phyloP scores from a whole-genome alignment of 306 rosid species.

The Acmispon strigosus region DNA sequence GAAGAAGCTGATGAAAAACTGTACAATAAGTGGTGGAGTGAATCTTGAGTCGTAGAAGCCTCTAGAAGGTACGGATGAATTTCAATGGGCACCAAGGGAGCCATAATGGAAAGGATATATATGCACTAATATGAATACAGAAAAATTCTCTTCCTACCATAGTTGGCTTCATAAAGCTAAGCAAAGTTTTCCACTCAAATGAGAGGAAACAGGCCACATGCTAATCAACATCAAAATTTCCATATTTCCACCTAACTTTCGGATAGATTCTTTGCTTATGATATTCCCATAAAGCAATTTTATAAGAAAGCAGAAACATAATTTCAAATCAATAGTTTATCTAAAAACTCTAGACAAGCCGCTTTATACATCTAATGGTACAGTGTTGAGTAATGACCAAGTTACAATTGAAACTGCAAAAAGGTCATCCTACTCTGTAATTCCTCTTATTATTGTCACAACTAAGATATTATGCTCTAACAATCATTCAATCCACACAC shows the following conservation, averaged over 20 bases:
- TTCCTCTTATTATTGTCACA: neutral
- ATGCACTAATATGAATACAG: neutral
- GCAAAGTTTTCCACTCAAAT: neutral
- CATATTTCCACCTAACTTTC: slow-evolving; percentile 4
- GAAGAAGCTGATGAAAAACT: neutral
- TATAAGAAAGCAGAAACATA: neutral
- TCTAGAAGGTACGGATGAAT: neutral
- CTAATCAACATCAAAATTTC: neutral
- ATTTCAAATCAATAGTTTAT: neutral
- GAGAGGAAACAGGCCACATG: neutral
- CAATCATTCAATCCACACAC: neutral
- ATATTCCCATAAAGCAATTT: neutral
- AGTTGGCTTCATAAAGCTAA: neutral
- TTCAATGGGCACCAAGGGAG: neutral
- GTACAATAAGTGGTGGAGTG: neutral
- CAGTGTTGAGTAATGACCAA: neutral
- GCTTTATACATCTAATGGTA: neutral
- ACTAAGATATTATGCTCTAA: neutral
- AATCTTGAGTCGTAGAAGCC: neutral
- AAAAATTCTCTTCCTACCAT: neutral
- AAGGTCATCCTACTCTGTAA: neutral
- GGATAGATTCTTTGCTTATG: slow-evolving; percentile 5
- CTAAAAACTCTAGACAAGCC: neutral
- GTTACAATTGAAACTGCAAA: slow-evolving; percentile 14
- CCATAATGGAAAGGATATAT: neutral